phyloP scores from a whole-genome alignment of 1,284 basidiomycete genomes.

The Tilletia indica region DNA sequence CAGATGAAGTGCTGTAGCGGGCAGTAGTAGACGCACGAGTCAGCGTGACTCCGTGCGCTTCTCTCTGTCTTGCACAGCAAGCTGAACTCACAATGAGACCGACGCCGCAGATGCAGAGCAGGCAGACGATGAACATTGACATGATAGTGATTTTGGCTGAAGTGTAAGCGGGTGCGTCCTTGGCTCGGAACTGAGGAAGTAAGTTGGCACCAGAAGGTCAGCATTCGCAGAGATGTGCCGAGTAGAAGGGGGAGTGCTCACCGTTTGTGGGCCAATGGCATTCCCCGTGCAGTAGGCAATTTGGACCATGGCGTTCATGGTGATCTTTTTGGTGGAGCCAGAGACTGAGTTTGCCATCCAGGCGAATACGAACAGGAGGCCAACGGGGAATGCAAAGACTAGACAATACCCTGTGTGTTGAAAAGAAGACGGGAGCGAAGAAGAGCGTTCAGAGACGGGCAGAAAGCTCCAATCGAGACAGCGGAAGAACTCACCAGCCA shows the following conservation, averaged over 20 bases:
- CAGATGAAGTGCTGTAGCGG: conserved; percentile 32
- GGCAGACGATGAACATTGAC: conserved; percentile 44
- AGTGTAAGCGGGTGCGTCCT: conserved; percentile 40
- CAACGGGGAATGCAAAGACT: conserved; percentile 26
- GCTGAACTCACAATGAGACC: conserved; percentile 19
- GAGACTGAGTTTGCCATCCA: conserved; percentile 35
- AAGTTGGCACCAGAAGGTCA: background rate
- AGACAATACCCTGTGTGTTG: conserved; percentile 24
- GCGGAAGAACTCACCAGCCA: conserved; percentile 12
- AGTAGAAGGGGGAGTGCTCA: background rate
- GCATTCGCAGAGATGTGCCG: background rate
- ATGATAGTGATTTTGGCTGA: conserved; percentile 49
- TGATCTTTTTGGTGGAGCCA: conserved; percentile 50
- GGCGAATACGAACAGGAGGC: conserved; percentile 34
- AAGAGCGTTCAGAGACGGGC: no score
- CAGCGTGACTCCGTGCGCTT: background rate
- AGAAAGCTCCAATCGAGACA: no score
- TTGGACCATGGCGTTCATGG: conserved; percentile 43
- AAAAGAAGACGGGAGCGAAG: no score
- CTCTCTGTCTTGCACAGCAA: background rate
- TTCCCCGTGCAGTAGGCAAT: conserved; percentile 48
- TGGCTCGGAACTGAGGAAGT: conserved; percentile 26
- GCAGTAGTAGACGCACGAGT: no score
- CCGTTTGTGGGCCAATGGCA: conserved; percentile 32
- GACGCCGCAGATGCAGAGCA: conserved; percentile 29